phyloP scores from a whole-genome alignment of 768 basidiomycete genomes.

The Psilocybe subaeruginosa region DNA sequence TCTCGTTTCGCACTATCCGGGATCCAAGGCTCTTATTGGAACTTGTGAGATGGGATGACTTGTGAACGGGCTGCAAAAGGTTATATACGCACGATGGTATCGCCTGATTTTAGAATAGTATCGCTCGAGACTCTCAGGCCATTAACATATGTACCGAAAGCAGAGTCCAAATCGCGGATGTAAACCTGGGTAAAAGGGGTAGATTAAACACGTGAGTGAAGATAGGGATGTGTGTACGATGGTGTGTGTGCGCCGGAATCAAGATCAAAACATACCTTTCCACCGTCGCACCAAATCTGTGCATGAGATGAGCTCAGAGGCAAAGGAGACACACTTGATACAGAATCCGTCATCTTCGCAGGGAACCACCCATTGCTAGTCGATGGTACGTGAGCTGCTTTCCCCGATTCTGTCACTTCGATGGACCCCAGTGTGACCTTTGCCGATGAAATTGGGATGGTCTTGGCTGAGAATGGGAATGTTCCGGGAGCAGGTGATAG shows the following conservation, averaged over 20 bases:
- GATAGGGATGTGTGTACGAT: slow-evolving; percentile 2
- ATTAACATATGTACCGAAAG: slow-evolving; percentile 54
- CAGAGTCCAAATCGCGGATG: slow-evolving; percentile 48
- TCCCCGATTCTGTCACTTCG: slow-evolving; percentile 11
- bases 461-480: slow-evolving; percentile 23
- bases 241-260: not conserved
- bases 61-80: slow-evolving; percentile 11
- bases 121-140: slow-evolving; percentile 39
- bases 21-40: slow-evolving; percentile 41
- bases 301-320: slow-evolving; percentile 47
- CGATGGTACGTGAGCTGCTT: slow-evolving; percentile 24
- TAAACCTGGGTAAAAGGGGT: slow-evolving; percentile 35
- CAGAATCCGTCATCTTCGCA: slow-evolving; percentile 24
- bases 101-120: slow-evolving; percentile 41
- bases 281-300: slow-evolving; percentile 47
- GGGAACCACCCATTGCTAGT: slow-evolving; percentile 48
- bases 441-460: slow-evolving; percentile 14
- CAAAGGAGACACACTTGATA: slow-evolving; percentile 37
- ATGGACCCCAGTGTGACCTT: slow-evolving; percentile 22
- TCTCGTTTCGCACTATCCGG: slow-evolving; percentile 37
- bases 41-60: slow-evolving; percentile 1
- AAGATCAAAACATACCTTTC: slow-evolving; percentile 33
- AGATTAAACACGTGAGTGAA: slow-evolving; percentile 1
- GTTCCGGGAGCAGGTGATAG: slow-evolving; percentile 19
- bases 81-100: slow-evolving; percentile 41